A percentile compares a stretch with the other conserved stretches of the same genome.
Conservation (phyloP, 192 early-diverging fungal species). For the Backusella tuberculispora region DNA sequence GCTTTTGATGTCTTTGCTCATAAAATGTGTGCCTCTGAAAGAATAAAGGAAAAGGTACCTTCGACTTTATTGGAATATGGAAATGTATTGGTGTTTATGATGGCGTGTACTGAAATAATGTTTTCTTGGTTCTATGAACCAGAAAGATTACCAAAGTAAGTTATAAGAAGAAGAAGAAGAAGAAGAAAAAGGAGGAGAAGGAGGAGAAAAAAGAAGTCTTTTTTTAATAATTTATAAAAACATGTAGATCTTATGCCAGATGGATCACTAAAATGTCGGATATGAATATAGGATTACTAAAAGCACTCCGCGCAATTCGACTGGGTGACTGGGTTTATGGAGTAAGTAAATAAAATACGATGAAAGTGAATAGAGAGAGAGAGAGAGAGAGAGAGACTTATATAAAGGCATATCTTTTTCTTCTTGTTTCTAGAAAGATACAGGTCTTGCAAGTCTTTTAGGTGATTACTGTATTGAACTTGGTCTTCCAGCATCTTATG, state of each 20-base stretch:
- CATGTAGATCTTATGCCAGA: conserved; percentile 52
- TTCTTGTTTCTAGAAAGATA: conserved; percentile 26
- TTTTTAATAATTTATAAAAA: not conserved
- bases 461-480: conserved; percentile 30
- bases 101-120: conserved; percentile 64
- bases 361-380: not conserved
- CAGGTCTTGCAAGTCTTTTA: conserved; percentile 19
- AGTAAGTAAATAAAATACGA: not conserved
- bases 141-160: conserved; percentile 53
- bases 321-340: conserved; percentile 44
- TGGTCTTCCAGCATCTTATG: conserved; percentile 35
- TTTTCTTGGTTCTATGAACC: conserved; percentile 64
- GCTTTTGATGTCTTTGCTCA: conserved; percentile 56
- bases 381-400: not conserved
- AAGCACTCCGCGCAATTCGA: conserved; percentile 49
- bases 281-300: conserved; percentile 59
- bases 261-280: conserved; percentile 64
- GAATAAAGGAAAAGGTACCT: conserved; percentile 50
- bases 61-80: conserved; percentile 47
- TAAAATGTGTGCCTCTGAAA: conserved; percentile 26
- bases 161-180: not conserved
- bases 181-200: too few species aligned
- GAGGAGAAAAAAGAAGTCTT: too few species aligned
- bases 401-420: not conserved
- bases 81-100: conserved; percentile 53